phyloP scores from a whole-genome alignment of 1,139 yeast genomes.

The Pneumocystis jirovecii region DNA sequence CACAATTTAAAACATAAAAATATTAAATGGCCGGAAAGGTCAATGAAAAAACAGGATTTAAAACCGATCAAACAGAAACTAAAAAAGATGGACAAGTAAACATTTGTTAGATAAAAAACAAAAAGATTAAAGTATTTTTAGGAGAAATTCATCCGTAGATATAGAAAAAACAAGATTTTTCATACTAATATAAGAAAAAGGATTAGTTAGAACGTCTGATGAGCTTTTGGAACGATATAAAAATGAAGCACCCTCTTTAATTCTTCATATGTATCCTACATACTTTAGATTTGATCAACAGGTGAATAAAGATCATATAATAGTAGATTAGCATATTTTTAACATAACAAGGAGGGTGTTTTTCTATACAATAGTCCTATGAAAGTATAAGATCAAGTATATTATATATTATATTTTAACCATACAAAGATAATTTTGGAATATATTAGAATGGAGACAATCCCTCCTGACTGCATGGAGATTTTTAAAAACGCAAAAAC shows the following conservation, averaged over 20 bases:
- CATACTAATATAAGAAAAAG: background rate
- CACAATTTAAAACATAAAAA: background rate
- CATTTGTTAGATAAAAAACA: background rate
- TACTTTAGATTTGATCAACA: slow-evolving; percentile 14
- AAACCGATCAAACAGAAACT: background rate
- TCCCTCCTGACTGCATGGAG: slow-evolving; percentile 13
- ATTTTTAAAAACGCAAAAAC: slow-evolving; percentile 11
- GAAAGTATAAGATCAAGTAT: background rate
- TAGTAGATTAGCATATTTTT: background rate
- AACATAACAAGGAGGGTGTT: slow-evolving; percentile 9
- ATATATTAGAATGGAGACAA: slow-evolving; percentile 10
- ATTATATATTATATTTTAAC: background rate
- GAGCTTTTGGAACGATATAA: slow-evolving; percentile 10
- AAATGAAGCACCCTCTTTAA: slow-evolving; percentile 9
- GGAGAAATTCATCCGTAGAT: background rate
- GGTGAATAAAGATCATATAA: background rate
- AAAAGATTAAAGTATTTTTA: background rate
- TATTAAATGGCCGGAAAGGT: background rate
- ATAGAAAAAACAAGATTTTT: background rate
- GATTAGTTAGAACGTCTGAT: background rate
- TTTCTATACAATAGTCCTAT: slow-evolving; percentile 12
- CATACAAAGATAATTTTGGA: slow-evolving; percentile 8
- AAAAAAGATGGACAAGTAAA: background rate
- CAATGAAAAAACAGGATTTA: background rate
- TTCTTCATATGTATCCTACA: slow-evolving; percentile 10